Conservation (phyloP, 306 rosid species). For the Ormosia emarginata region DNA sequence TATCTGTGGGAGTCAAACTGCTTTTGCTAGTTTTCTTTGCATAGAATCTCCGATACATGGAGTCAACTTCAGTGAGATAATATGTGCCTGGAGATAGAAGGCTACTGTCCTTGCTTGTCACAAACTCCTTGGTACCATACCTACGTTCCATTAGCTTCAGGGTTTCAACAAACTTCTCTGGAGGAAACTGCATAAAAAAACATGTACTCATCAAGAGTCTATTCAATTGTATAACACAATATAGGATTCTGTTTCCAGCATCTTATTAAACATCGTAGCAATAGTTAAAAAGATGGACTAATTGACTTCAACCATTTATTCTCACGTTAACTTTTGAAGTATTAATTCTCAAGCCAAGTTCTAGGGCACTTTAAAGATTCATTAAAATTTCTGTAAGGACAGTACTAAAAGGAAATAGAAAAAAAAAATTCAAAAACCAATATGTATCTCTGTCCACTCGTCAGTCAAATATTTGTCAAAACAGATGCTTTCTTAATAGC, state of each 20-base stretch:
- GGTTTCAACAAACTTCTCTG: constrained; percentile 76
- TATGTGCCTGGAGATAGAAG: constrained; percentile 78
- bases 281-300: not conserved
- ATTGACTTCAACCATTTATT: not conserved
- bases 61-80: constrained; percentile 96
- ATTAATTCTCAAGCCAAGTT: not conserved
- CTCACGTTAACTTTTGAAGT: not conserved
- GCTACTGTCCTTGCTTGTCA: constrained; percentile 80
- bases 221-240: constrained; percentile 5
- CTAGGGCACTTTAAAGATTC: not conserved
- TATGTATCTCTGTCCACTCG: not conserved
- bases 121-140: constrained; percentile 90
- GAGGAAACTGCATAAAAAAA: constrained; percentile 53
- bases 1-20: constrained; percentile 21
- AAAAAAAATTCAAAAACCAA: not conserved
- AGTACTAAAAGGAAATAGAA: not conserved
- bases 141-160: constrained; percentile 95
- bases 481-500: not conserved
- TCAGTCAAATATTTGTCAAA: not conserved
- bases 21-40: constrained; percentile 40
- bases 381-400: not conserved
- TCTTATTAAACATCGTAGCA: not conserved
- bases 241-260: constrained; percentile 1
- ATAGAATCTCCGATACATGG: constrained; percentile 86
- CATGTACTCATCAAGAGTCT: constrained; percentile 15